Evolutionary conservation across 176 grass and related monocot genomes (phyloP), one percentile per base, ranked within the genome.

Genomic region (Phyllostachys edulis): DNA sequence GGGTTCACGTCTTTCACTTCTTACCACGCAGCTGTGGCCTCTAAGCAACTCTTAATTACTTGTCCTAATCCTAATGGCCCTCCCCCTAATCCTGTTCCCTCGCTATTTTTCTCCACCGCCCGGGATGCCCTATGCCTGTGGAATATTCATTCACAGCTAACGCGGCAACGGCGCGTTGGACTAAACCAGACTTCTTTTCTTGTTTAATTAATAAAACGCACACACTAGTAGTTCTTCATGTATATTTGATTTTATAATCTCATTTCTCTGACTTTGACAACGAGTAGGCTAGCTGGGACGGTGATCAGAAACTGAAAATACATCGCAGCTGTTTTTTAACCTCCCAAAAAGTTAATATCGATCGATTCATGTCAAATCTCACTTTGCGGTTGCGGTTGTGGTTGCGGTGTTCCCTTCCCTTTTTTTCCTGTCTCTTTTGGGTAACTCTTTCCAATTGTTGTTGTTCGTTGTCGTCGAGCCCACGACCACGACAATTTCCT

Each of bases 71-170:
- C 45, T 46, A 52, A 82, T 71, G 42, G 44, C 78, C 17, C 20
- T 0, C 23, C 54, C 32, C 71, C 54, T 42, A 20, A 29, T 79
- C 21, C 18, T 69, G 1, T 36, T 13, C n/a, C 14, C 67, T 8
- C 65, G 16, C 14, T 20, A 11, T 39, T 14, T 60, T 37, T 26
- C 41, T 6, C 76, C 82, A 55, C 83, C 47, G 87, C 9, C 85
- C 17, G 46, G 23, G 46, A 11, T 65, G 63, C 66, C 23, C 23
- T 77, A 54, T 26, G 26, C 29, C 79, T 0, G 49, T 72, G 79
- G 83, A 82, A 83, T 87, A 83, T 90, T 73, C 79, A 52, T 63
- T 41, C 80, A 13, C 80, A 7, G 49, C 67, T 23, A 82, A 55
- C 45, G 83, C 56, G 56, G 26, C 78, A 8, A 17, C 26, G 55